A percentile compares a stretch with the other conserved stretches of the same genome.
These are phyloP conservation scores for Candida pseudofarinosa DNA, from an alignment of 805 yeast genomes.

Conservation along the genomic window DNA sequence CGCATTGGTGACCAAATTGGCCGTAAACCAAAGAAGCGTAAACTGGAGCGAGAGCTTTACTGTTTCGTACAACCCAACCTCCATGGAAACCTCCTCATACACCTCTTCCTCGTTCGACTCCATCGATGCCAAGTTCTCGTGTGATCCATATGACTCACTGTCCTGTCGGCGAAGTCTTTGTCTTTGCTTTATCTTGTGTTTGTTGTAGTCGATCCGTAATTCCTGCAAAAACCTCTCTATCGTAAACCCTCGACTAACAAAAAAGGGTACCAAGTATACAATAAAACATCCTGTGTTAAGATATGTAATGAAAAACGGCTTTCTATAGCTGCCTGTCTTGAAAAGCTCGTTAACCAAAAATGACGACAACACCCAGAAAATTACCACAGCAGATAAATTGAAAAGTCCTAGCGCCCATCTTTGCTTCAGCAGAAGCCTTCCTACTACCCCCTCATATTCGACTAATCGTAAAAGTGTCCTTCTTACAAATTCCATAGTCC, in stretches of 20 bases:
- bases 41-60: slow-evolving; percentile 73
- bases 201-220: slow-evolving; percentile 21
- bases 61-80: slow-evolving; percentile 57
- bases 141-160: slow-evolving; percentile 18
- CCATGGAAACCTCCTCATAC: slow-evolving; percentile 4
- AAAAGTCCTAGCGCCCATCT: slow-evolving; percentile 78
- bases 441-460: slow-evolving; percentile 15
- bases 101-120: background rate
- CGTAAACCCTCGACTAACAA: slow-evolving; percentile 24
- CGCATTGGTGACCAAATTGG: slow-evolving; percentile 86
- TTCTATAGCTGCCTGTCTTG: slow-evolving; percentile 65
- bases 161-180: slow-evolving; percentile 8
- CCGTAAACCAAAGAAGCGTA: slow-evolving; percentile 83
- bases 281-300: slow-evolving; percentile 83
- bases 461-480: slow-evolving; percentile 14
- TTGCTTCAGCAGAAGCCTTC: slow-evolving; percentile 23
- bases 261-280: slow-evolving; percentile 67
- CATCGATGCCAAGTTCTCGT: slow-evolving; percentile 13
- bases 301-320: slow-evolving; percentile 92
- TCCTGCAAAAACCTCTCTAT: slow-evolving; percentile 18
- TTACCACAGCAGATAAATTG: slow-evolving; percentile 68
- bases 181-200: slow-evolving; percentile 16
- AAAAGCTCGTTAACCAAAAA: slow-evolving; percentile 77
- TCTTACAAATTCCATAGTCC: background rate
- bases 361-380: slow-evolving; percentile 89